Percentiles rank a stretch among this genome's conserved stretches.
phyloP scores from a whole-genome alignment of 2,329 filamentous ascomycete genomes.

The Aspergillus nomiae region DNA sequence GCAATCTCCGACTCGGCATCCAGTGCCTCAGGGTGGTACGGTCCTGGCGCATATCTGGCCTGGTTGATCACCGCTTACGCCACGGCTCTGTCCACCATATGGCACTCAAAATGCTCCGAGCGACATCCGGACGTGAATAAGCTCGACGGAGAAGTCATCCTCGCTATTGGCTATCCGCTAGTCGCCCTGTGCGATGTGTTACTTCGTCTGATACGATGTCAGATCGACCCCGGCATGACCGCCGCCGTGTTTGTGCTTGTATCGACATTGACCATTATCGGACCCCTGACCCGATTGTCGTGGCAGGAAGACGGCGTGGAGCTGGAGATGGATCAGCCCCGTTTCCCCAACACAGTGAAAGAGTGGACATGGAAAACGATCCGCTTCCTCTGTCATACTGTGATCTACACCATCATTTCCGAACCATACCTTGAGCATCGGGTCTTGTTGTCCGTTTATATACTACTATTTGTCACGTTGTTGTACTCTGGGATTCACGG shows the following conservation, averaged over 20 bases:
- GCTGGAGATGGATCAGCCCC: background rate
- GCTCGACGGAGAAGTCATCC: background rate
- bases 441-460: background rate
- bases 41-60: background rate
- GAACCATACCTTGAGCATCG: background rate
- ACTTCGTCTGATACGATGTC: background rate
- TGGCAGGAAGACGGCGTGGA: background rate
- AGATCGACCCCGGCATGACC: background rate
- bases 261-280: background rate
- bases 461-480: background rate
- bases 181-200: background rate
- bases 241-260: background rate
- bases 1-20: background rate
- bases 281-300: background rate
- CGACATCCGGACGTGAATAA: background rate
- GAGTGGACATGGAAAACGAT: background rate
- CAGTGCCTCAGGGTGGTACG: conserved; percentile 2
- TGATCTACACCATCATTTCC: background rate
- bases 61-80: background rate
- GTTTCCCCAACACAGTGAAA: background rate
- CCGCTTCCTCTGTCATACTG: background rate
- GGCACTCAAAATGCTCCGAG: background rate
- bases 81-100: background rate
- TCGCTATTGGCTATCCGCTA: background rate
- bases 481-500: background rate